Evolutionary conservation across 768 basidiomycete genomes (phyloP).

Genomic region (Chiua virens): DNA sequence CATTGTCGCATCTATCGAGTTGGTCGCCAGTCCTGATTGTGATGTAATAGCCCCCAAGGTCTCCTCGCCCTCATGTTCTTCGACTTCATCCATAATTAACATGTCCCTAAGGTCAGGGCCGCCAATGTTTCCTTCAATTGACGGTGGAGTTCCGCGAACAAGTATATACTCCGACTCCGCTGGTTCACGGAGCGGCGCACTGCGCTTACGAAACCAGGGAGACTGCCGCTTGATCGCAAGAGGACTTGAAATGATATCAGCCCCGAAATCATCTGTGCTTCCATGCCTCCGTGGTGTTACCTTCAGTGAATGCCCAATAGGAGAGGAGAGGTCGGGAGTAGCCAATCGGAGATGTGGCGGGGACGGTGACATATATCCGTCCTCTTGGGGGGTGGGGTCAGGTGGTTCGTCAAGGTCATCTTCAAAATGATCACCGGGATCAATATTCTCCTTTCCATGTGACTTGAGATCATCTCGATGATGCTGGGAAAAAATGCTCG

Average conservation of each 20-base stretch:
- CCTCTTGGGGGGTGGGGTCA: slow-evolving; percentile 66
- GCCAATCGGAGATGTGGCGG: slow-evolving; percentile 47
- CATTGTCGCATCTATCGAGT: slow-evolving; percentile 17
- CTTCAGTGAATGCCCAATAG: slow-evolving; percentile 38
- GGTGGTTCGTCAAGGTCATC: slow-evolving; percentile 39
- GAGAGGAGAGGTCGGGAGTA: slow-evolving; percentile 69
- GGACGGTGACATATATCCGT: slow-evolving; percentile 79
- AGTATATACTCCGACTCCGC: slow-evolving; percentile 20
- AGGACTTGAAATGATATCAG: slow-evolving; percentile 43
- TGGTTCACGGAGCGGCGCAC: background rate
- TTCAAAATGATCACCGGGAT: slow-evolving; percentile 39
- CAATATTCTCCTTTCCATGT: slow-evolving; percentile 39
- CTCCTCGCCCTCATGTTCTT: slow-evolving; percentile 29
- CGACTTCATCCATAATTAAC: slow-evolving; percentile 49
- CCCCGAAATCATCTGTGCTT: slow-evolving; percentile 45
- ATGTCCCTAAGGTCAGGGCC: slow-evolving; percentile 47
- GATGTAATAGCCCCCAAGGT: slow-evolving; percentile 35
- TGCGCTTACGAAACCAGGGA: slow-evolving; percentile 6
- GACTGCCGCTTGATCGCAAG: slow-evolving; percentile 22
- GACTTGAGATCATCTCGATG: slow-evolving; percentile 48
- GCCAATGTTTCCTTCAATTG: slow-evolving; percentile 12
- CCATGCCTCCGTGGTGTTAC: slow-evolving; percentile 9
- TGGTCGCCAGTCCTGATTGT: slow-evolving; percentile 33
- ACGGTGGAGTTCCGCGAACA: slow-evolving; percentile 31
- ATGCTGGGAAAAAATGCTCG: slow-evolving; percentile 24